Percentiles rank a stretch among this genome's conserved stretches.
Conservation (phyloP, 495 filamentous ascomycete genomes). For the Oidiodendron maius region DNA sequence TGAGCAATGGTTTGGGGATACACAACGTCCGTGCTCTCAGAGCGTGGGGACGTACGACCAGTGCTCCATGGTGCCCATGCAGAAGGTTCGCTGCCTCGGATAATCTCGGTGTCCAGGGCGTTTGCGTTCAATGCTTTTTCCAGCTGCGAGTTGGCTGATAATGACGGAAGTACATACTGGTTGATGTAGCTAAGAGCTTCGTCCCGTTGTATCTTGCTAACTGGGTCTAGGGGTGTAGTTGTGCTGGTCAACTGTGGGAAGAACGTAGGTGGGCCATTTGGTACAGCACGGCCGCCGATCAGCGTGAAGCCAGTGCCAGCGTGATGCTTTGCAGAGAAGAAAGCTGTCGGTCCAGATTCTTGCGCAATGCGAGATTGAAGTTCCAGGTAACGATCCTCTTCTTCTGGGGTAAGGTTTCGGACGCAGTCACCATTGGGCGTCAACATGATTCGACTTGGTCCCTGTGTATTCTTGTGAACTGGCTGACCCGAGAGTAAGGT, state of each 20-base stretch:
- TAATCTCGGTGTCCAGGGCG: conserved; percentile 23
- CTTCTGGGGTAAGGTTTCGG: conserved; percentile 64
- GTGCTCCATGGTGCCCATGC: conserved; percentile 27
- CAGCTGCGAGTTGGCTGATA: conserved; percentile 24
- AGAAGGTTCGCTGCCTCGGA: conserved; percentile 35
- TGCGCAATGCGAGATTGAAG: conserved; percentile 58
- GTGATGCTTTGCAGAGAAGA: conserved; percentile 29
- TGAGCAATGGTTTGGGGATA: background rate
- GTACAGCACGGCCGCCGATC: conserved; percentile 49
- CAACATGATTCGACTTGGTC: conserved; percentile 54
- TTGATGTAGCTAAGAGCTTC: conserved; percentile 62
- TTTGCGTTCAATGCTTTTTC: conserved; percentile 25
- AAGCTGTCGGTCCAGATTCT: conserved; percentile 38
- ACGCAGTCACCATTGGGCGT: conserved; percentile 77
- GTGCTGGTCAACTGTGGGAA: conserved; percentile 32
- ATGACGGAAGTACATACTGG: conserved; percentile 53
- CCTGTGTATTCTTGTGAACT: conserved; percentile 40
- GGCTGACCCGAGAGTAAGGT: conserved; percentile 40
- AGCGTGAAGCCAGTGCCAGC: conserved; percentile 41
- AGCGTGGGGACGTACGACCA: conserved; percentile 1
- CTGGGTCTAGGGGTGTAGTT: conserved; percentile 39
- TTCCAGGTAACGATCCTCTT: conserved; percentile 71
- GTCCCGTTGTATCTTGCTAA: conserved; percentile 53
- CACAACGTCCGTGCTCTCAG: background rate
- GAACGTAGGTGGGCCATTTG: conserved; percentile 47